Evolutionary conservation across 1,284 basidiomycete genomes (phyloP), one percentile per base, ranked within the genome.

Genomic region (Coriolopsis trogii): DNA sequence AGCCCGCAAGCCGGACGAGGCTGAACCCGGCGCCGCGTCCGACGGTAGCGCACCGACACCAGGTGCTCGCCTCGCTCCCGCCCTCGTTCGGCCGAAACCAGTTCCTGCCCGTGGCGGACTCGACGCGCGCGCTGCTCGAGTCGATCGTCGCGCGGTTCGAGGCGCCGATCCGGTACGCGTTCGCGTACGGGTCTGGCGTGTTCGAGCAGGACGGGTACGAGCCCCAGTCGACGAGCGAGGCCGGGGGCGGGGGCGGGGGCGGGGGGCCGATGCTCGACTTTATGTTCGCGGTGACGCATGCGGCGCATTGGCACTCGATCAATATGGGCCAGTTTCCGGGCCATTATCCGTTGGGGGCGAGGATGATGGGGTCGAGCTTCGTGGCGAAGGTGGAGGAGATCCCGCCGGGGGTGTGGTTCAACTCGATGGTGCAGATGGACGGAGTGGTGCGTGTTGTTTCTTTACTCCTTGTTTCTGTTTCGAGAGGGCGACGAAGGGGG

Each of bases 201-300:
- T 96, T 96, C 62, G 85, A 89, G 61, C 93, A 95, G 70, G 84
- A 87, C 48, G 91, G 90, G 2, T 93, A 93, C 60, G 40, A 31
- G 53, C 59, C 34, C 44, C 43, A 67, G 58, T 40, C 54, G 0
- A 56, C 62, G 18, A 60, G 56, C 10, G 67, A 66, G n/a, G 65
- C 70, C 34, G 72, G n/a, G n/a, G n/a, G n/a, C n/a, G n/a, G n/a
- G n/a, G n/a, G n/a, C n/a, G n/a, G n/a, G n/a, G n/a, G n/a, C n/a
- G n/a, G n/a, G n/a, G n/a, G 69, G 20, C 93, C 93, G 0, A 92
- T 99, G 88, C 82, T 98, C 18, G 96, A 99, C 72, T 95, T 99
- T 64, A 84, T 99, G 69, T 89, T 99, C 66, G 93, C 95, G 0
- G 95, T 98, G 33, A 91, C 92, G 0, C 92, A 96, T 63, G 81